These are phyloP conservation scores for Yamadazyma mexicana DNA, from an alignment of 1,139 yeast genomes.

Conservation along the genomic window DNA sequence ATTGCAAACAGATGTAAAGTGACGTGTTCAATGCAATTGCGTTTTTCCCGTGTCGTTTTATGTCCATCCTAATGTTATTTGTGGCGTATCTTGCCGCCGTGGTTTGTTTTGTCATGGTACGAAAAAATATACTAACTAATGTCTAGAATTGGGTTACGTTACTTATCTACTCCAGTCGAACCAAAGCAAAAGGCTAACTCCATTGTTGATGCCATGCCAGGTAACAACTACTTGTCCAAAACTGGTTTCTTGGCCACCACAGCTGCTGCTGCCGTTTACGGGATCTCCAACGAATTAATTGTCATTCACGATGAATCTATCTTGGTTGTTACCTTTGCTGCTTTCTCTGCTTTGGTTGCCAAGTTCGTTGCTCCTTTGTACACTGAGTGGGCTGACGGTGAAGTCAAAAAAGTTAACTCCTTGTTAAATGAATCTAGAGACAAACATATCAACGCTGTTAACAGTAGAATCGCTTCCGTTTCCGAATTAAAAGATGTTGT, in stretches of 20 bases:
- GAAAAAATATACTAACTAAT: slow-evolving; percentile 17
- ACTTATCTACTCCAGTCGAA: slow-evolving; percentile 65
- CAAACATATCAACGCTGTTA: slow-evolving; percentile 89
- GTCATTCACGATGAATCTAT: slow-evolving; percentile 90
- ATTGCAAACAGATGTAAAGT: no score
- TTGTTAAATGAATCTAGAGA: slow-evolving; percentile 85
- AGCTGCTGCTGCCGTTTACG: slow-evolving; percentile 91
- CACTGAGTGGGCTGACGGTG: slow-evolving; percentile 92
- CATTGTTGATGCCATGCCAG: slow-evolving; percentile 90
- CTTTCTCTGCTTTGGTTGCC: slow-evolving; percentile 72
- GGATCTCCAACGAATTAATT: slow-evolving; percentile 89
- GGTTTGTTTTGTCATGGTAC: no score
- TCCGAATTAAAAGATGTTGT: slow-evolving; percentile 90
- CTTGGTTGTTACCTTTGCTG: slow-evolving; percentile 75
- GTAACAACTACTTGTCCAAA: slow-evolving; percentile 83
- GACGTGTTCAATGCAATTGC: neutral
- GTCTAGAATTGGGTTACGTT: slow-evolving; percentile 60
- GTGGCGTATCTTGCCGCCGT: no score
- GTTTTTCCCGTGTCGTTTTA: no score
- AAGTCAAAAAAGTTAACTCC: slow-evolving; percentile 79
- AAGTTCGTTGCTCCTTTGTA: slow-evolving; percentile 93
- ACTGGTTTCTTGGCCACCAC: slow-evolving; percentile 94
- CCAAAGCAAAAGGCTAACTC: slow-evolving; percentile 92
- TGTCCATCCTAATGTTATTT: no score
- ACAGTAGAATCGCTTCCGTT: slow-evolving; percentile 86